A percentile compares a stretch with the other conserved stretches of the same genome.
Conservation (phyloP, 2,329 filamentous ascomycete species). For the Elsinoe perseae region DNA sequence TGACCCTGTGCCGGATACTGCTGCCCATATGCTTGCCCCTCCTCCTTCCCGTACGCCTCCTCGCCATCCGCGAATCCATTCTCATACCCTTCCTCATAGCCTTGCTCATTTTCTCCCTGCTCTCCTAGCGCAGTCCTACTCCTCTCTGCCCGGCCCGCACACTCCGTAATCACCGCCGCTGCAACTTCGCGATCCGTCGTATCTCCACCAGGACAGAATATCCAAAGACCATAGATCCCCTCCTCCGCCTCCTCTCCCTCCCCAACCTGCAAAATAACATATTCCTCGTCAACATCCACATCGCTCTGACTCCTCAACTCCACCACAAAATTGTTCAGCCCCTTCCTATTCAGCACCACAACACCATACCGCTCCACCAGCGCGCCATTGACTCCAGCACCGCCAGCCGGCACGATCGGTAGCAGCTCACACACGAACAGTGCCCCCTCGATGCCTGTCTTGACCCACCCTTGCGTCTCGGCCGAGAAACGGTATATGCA, state of each 20-base stretch:
- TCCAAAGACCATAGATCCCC: constrained; percentile 55
- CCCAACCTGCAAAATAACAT: constrained; percentile 50
- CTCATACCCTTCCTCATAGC: constrained; percentile 30
- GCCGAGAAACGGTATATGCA: constrained; percentile 75
- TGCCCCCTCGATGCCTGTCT: constrained; percentile 75
- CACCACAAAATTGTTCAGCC: constrained; percentile 41
- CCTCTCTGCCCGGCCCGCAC: constrained; percentile 45
- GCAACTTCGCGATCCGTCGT: constrained; percentile 48
- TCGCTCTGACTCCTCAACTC: constrained; percentile 37
- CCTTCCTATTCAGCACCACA: constrained; percentile 42
- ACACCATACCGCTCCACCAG: constrained; percentile 35
- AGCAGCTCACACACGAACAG: constrained; percentile 71
- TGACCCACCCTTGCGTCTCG: constrained; percentile 66
- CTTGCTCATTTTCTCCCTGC: constrained; percentile 31
- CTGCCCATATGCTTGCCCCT: not conserved
- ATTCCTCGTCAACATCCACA: constrained; percentile 47
- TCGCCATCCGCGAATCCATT: constrained; percentile 18
- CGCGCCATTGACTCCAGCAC: constrained; percentile 23
- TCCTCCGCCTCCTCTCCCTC: constrained; percentile 26
- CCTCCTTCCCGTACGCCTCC: constrained; percentile 13
- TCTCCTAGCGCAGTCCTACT: constrained; percentile 39
- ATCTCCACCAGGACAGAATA: constrained; percentile 51
- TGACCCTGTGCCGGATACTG: not conserved
- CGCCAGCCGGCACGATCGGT: not conserved
- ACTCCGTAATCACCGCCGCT: constrained; percentile 48